Evolutionary conservation across 768 basidiomycete species (phyloP), one percentile per base, ranked within the genome.

Genomic region (Pleurotus pulmonarius): DNA sequence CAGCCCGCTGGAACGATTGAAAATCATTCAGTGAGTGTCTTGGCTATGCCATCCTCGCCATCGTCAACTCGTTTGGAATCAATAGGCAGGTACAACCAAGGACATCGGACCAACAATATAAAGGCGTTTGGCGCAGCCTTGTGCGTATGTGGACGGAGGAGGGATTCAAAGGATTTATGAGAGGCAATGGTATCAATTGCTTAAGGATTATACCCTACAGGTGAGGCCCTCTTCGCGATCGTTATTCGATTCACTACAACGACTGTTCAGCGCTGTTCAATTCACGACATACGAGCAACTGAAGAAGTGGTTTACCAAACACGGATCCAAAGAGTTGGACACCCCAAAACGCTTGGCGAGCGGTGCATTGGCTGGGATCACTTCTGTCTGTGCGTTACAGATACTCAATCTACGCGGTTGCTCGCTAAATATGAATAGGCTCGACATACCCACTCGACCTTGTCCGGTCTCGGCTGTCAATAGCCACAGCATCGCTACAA

Each of bases 401-500:
- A 51, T 7, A 49, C 54, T 34, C 25, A 34, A 57, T 55, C 45
- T 57, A 20, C 40, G 11, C 13, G 46, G 43, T 44, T 58, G 29
- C 29, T 54, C 62, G 48, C 45, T 54, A 20, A 25, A 55, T 18
- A 41, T 61, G 24, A 58, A 48, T 58, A 92, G 90, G 86, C 61
- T 80, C 90, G 46, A 94, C 92, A 72, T 92, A 94, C 74, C 96
- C 96, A 7, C 74, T 98, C 60, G 96, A 99, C 69, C 86, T 99
- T 48, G 90, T 98, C 26, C 83, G 96, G 44, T 90, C 93, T 22
- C 83, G 96, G 37, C 75, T 99, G 57, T 95, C 92, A 16, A 96
- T 98, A 66, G 93, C 92, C 16, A 94, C 93, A 4, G 90, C 93
- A n/a, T 89, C 88, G 47, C 51, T 52, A n/a, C 51, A 38, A 25